Percentiles rank a stretch among this genome's conserved stretches.
Conservation (phyloP, 371 early-diverging fungal genomes). For the Mucor lusitanicus region DNA sequence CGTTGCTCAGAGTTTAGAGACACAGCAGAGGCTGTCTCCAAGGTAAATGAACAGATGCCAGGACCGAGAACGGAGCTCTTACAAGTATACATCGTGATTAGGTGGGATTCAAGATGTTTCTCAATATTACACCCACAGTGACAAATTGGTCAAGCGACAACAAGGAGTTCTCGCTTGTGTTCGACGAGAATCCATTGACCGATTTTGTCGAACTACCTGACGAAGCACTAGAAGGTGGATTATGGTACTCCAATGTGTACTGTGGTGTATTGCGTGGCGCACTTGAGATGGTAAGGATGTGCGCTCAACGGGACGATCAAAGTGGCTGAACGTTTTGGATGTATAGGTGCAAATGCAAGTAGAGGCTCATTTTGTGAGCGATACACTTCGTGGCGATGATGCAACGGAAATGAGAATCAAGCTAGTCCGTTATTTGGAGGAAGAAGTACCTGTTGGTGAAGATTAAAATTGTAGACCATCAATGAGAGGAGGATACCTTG, state of each 20-base stretch:
- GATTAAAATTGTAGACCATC: slow-evolving; percentile 56
- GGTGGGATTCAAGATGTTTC: slow-evolving; percentile 95
- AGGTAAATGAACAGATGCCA: slow-evolving; percentile 41
- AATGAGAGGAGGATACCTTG: not conserved
- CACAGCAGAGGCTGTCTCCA: slow-evolving; percentile 91
- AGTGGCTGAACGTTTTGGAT: not conserved
- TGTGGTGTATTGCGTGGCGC: slow-evolving; percentile 95
- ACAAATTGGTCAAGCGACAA: slow-evolving; percentile 80
- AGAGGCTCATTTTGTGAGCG: slow-evolving; percentile 81
- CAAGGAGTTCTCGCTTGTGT: slow-evolving; percentile 85
- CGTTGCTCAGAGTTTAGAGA: slow-evolving; percentile 90
- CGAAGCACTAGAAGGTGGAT: slow-evolving; percentile 77
- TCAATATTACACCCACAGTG: slow-evolving; percentile 86
- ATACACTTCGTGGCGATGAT: slow-evolving; percentile 89
- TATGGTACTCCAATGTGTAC: slow-evolving; percentile 96
- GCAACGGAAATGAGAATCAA: slow-evolving; percentile 88
- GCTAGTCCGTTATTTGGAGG: slow-evolving; percentile 86
- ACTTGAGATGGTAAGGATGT: slow-evolving; percentile 83
- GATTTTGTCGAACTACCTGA: slow-evolving; percentile 88
- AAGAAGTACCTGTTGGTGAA: slow-evolving; percentile 93
- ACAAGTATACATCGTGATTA: slow-evolving; percentile 11
- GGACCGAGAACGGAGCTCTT: not conserved
- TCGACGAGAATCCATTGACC: slow-evolving; percentile 95
- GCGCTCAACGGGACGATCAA: not conserved
- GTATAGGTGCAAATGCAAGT: slow-evolving; percentile 86